Conservation (phyloP, 257 asterid species). For the Salvia miltiorrhiza region DNA sequence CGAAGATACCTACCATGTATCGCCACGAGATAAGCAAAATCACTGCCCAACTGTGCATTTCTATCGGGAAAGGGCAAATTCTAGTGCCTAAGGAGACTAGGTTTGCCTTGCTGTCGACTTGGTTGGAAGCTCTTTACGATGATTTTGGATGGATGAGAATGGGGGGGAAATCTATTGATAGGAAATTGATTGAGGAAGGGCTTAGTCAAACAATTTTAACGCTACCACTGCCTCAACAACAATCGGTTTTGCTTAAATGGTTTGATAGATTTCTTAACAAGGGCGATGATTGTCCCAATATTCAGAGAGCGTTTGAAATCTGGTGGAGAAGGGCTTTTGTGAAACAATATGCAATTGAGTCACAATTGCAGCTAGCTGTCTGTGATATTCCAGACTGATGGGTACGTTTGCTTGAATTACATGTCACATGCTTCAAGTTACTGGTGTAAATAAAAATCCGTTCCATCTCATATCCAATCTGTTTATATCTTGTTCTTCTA, state of each 20-base stretch:
- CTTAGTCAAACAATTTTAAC: slow-evolving; percentile 76
- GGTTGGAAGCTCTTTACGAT: slow-evolving; percentile 88
- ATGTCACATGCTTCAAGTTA: slow-evolving; percentile 1
- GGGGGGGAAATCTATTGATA: slow-evolving; percentile 65
- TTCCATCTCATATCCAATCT: slow-evolving; percentile 8
- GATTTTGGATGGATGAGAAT: slow-evolving; percentile 90
- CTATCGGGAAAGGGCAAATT: slow-evolving; percentile 74
- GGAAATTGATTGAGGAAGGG: slow-evolving; percentile 78
- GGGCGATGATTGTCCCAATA: slow-evolving; percentile 93
- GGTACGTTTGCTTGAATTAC: slow-evolving; percentile 24
- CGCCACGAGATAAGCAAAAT: slow-evolving; percentile 84
- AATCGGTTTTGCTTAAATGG: slow-evolving; percentile 65
- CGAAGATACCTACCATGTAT: slow-evolving; percentile 74
- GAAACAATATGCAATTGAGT: slow-evolving; percentile 49
- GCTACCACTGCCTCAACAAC: slow-evolving; percentile 73
- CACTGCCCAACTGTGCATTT: slow-evolving; percentile 79
- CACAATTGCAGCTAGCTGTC: slow-evolving; percentile 63
- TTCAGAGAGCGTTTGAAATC: slow-evolving; percentile 79
- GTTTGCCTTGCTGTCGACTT: slow-evolving; percentile 57
- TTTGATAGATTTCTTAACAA: slow-evolving; percentile 73
- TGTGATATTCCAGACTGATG: slow-evolving; percentile 51
- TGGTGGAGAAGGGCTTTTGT: slow-evolving; percentile 98
- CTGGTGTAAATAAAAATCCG: slow-evolving; percentile 13
- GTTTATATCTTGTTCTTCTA: slow-evolving; percentile 13
- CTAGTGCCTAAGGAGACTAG: slow-evolving; percentile 68